These are phyloP conservation scores for Lactarius pseudohatsudake DNA, from an alignment of 768 basidiomycete species.

Conservation along the genomic window DNA sequence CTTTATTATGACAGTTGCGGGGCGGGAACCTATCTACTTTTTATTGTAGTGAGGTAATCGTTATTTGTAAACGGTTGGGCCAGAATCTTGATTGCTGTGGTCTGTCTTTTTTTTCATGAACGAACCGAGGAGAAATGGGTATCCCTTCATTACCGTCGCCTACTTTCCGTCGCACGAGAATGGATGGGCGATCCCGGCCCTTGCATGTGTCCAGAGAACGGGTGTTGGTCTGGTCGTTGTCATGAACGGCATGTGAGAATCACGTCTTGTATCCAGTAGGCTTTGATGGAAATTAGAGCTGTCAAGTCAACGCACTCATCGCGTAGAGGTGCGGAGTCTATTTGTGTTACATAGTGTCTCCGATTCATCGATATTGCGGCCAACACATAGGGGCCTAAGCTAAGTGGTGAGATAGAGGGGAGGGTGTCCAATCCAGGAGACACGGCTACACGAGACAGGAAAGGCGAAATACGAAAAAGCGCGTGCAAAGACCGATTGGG, in stretches of 20 bases:
- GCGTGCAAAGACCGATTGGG: constrained; percentile 26
- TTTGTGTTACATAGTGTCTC: constrained; percentile 27
- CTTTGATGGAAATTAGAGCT: neutral
- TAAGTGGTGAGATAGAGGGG: constrained; percentile 24
- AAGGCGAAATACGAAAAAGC: constrained; percentile 4
- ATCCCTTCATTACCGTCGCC: neutral
- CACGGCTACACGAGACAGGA: constrained; percentile 28
- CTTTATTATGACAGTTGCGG: neutral
- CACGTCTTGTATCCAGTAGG: neutral
- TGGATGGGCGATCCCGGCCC: neutral
- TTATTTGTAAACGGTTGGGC: neutral
- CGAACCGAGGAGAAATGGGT: neutral
- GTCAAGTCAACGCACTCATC: constrained; percentile 5
- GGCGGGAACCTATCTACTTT: neutral
- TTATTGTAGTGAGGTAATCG: neutral
- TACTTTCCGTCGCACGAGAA: constrained; percentile 14
- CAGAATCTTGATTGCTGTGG: too few relatives aligned
- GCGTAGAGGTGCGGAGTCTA: constrained; percentile 15
- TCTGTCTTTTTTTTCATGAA: neutral
- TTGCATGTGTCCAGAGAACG: constrained; percentile 7
- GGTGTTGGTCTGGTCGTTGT: neutral
- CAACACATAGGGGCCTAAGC: constrained; percentile 5
- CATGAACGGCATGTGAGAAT: constrained; percentile 10
- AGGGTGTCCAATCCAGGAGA: constrained; percentile 25
- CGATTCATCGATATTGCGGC: constrained; percentile 24